phyloP scores from a whole-genome alignment of 768 basidiomycete species.

The Tephrocybe sp. region DNA sequence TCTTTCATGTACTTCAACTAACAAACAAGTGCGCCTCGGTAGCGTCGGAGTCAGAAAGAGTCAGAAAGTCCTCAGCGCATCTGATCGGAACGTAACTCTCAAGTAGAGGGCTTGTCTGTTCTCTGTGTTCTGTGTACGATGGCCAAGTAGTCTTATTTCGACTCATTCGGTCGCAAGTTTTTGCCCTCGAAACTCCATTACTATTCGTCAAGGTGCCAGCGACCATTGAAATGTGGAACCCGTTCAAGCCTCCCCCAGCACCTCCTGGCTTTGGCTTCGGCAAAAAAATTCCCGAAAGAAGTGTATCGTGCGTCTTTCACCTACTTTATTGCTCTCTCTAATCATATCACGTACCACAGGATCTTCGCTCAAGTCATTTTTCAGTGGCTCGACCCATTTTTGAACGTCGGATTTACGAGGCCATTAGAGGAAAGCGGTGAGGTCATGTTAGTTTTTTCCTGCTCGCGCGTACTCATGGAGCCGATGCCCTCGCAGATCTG shows the following conservation, averaged over 20 bases:
- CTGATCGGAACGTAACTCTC: too few relatives aligned
- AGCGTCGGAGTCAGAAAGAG: too few relatives aligned
- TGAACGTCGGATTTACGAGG: conserved; percentile 48
- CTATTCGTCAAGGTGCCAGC: too few relatives aligned
- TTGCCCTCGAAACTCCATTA: too few relatives aligned
- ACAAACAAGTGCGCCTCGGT: too few relatives aligned
- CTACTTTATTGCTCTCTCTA: not conserved
- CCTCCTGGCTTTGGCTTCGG: conserved; percentile 20
- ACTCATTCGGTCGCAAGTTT: too few relatives aligned
- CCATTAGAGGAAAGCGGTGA: conserved; percentile 51
- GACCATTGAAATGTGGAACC: conserved; percentile 17
- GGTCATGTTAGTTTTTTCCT: not conserved
- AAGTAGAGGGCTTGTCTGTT: too few relatives aligned
- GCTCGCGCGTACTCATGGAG: not conserved
- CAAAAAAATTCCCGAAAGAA: conserved; percentile 19
- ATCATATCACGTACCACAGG: conserved; percentile 18
- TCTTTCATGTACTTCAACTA: too few relatives aligned
- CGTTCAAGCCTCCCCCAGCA: conserved; percentile 18
- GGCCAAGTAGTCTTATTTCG: too few relatives aligned
- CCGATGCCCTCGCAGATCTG: conserved; percentile 34
- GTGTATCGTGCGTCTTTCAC: conserved; percentile 13
- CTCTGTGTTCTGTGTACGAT: too few relatives aligned
- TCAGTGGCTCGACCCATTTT: conserved; percentile 46
- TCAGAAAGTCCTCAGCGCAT: too few relatives aligned
- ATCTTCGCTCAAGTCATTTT: conserved; percentile 40